phyloP scores from a whole-genome alignment of 2,329 filamentous ascomycete species.

The Teratosphaeria viscida region DNA sequence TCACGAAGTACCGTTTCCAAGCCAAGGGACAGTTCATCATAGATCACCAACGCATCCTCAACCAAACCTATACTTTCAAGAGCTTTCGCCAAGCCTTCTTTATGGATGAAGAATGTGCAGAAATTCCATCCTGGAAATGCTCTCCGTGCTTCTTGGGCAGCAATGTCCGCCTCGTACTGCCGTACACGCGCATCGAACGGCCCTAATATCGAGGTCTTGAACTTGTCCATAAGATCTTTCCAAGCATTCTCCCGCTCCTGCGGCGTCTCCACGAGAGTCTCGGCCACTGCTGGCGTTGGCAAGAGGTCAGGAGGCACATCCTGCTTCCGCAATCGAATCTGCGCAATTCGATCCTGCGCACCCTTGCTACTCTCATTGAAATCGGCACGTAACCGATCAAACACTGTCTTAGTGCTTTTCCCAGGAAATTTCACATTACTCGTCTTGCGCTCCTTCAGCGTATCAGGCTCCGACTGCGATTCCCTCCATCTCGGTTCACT shows the following conservation, averaged over 20 bases:
- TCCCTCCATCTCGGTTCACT: conserved; percentile 60
- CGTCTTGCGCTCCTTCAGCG: conserved; percentile 53
- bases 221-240: conserved; percentile 71
- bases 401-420: conserved; percentile 64
- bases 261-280: conserved; percentile 56
- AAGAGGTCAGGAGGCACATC: conserved; percentile 35
- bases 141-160: conserved; percentile 81
- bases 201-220: conserved; percentile 75
- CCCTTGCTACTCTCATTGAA: conserved; percentile 74
- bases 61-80: conserved; percentile 95
- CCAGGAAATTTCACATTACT: conserved; percentile 65
- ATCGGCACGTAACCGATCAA: conserved; percentile 83
- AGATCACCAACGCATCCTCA: conserved; percentile 87
- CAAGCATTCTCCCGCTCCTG: conserved; percentile 75
- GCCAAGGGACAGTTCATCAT: conserved; percentile 84
- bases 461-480: conserved; percentile 39
- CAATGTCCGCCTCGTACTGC: conserved; percentile 95
- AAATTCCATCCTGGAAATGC: conserved; percentile 95
- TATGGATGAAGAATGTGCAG: conserved; percentile 96
- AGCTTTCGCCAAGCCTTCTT: conserved; percentile 84
- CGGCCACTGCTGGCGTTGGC: conserved; percentile 32
- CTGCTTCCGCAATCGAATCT: conserved; percentile 61
- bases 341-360: conserved; percentile 65
- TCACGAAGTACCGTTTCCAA: conserved; percentile 75
- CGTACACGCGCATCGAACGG: conserved; percentile 85